phyloP scores from a whole-genome alignment of 257 asterid species.

The Fraxinus americana region DNA sequence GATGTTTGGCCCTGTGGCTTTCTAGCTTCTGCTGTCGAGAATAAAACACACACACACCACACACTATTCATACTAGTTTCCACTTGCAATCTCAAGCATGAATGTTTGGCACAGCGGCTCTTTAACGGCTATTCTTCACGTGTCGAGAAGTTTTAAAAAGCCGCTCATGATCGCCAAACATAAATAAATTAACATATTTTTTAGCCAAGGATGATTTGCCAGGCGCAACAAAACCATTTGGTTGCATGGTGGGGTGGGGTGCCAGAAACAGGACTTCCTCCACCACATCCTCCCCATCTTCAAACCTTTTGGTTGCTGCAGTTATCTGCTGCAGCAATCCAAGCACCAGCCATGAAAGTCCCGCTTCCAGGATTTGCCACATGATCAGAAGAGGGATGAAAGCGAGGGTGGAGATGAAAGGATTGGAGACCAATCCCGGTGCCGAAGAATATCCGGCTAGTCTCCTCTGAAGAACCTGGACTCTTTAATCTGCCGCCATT shows the following conservation, averaged over 20 bases:
- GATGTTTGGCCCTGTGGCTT: background rate
- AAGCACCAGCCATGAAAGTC: slow-evolving; percentile 38
- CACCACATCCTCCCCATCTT: slow-evolving; percentile 23
- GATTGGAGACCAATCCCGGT: slow-evolving; percentile 29
- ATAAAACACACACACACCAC: background rate
- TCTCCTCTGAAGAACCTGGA: slow-evolving; percentile 38
- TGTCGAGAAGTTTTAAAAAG: background rate
- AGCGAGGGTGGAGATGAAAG: slow-evolving; percentile 37
- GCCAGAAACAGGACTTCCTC: slow-evolving; percentile 16
- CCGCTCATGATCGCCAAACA: background rate
- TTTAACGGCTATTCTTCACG: background rate
- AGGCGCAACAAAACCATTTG: slow-evolving; percentile 42
- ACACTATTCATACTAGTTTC: background rate
- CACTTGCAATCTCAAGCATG: background rate
- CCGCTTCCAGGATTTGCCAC: slow-evolving; percentile 42
- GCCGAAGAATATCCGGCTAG: slow-evolving; percentile 24
- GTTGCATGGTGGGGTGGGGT: slow-evolving; percentile 38
- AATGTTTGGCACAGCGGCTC: background rate
- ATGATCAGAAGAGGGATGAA: slow-evolving; percentile 35
- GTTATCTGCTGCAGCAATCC: slow-evolving; percentile 43
- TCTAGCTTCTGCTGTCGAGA: background rate
- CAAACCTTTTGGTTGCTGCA: slow-evolving; percentile 54
- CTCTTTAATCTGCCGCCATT: slow-evolving; percentile 30
- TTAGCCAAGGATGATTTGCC: slow-evolving; percentile 89
- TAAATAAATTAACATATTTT: background rate